phyloP scores from a whole-genome alignment of 2,329 filamentous ascomycete genomes.

The Leptographium radiaticola region DNA sequence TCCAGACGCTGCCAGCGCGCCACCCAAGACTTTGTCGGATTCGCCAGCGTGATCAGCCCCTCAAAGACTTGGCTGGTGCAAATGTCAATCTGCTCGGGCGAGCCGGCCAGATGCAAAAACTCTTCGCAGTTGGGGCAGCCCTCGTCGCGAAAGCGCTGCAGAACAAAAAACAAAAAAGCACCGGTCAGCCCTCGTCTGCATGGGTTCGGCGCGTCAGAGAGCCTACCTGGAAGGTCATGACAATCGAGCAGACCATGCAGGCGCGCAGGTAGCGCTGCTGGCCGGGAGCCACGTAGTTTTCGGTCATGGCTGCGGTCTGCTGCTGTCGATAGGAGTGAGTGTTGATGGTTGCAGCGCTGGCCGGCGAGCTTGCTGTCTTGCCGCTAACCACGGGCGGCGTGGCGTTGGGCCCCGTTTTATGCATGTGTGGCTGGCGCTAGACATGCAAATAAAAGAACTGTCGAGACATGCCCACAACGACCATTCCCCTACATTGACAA shows the following conservation, averaged over 20 bases:
- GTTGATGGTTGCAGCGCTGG: background rate
- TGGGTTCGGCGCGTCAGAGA: no score
- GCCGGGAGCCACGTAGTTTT: conserved; percentile 56
- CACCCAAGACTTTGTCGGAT: conserved; percentile 82
- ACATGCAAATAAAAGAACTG: background rate
- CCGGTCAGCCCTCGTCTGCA: background rate
- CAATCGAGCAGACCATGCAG: conserved; percentile 97
- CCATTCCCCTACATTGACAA: no score
- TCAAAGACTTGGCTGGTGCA: conserved; percentile 97
- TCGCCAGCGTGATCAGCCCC: conserved; percentile 71
- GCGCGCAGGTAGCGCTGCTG: conserved; percentile 83
- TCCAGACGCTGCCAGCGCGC: conserved; percentile 93
- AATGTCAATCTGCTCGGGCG: conserved; percentile 70
- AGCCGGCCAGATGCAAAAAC: conserved; percentile 71
- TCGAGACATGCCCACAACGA: background rate
- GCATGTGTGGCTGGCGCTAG: background rate
- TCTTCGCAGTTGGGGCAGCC: conserved; percentile 97
- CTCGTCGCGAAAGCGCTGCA: conserved; percentile 66
- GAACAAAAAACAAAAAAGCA: background rate
- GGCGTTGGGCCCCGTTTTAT: background rate
- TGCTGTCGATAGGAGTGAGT: background rate
- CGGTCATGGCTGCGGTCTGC: conserved; percentile 21
- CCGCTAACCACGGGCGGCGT: background rate
- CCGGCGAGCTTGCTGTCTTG: background rate
- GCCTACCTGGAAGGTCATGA: conserved; percentile 64